Percentiles rank a stretch among this genome's conserved stretches.
Conservation (phyloP, 371 early-diverging fungal genomes). For the Haplosporangium sp. region DNA sequence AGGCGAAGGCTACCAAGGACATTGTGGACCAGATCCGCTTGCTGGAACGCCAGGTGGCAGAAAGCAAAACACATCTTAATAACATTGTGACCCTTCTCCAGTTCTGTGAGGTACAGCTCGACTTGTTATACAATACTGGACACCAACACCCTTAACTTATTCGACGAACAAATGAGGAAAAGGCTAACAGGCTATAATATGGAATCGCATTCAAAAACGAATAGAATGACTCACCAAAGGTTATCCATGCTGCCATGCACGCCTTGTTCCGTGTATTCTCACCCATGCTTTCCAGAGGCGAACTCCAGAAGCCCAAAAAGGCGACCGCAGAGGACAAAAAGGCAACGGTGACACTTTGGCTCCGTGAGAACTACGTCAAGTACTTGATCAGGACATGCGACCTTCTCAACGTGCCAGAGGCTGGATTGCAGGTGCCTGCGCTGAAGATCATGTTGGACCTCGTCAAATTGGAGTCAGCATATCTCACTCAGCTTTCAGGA, state of each 20-base stretch:
- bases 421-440: slow-evolving; percentile 81
- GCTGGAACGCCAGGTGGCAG: slow-evolving; percentile 58
- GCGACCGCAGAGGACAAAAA: slow-evolving; percentile 56
- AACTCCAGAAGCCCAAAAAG: slow-evolving; percentile 62
- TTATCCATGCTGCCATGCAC: slow-evolving; percentile 74
- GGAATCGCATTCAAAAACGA: no score
- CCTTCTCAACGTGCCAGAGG: slow-evolving; percentile 70
- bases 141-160: background rate
- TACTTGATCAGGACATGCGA: slow-evolving; percentile 64
- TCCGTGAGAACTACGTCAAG: slow-evolving; percentile 74
- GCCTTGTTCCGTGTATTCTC: slow-evolving; percentile 79
- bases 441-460: slow-evolving; percentile 73
- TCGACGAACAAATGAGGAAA: background rate
- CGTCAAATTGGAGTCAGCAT: slow-evolving; percentile 71
- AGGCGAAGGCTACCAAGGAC: slow-evolving; percentile 43
- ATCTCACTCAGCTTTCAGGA: slow-evolving; percentile 46
- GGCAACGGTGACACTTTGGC: slow-evolving; percentile 77
- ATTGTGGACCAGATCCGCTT: slow-evolving; percentile 56
- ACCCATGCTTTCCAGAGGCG: slow-evolving; percentile 72
- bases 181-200: no score
- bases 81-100: slow-evolving; percentile 50
- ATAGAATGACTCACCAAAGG: slow-evolving; percentile 57
- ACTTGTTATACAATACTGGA: no score
- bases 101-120: slow-evolving; percentile 24
- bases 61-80: slow-evolving; percentile 65